Base-by-base conservation (phyloP, 495 filamentous ascomycete genomes). In the Podospora conica region DNA sequence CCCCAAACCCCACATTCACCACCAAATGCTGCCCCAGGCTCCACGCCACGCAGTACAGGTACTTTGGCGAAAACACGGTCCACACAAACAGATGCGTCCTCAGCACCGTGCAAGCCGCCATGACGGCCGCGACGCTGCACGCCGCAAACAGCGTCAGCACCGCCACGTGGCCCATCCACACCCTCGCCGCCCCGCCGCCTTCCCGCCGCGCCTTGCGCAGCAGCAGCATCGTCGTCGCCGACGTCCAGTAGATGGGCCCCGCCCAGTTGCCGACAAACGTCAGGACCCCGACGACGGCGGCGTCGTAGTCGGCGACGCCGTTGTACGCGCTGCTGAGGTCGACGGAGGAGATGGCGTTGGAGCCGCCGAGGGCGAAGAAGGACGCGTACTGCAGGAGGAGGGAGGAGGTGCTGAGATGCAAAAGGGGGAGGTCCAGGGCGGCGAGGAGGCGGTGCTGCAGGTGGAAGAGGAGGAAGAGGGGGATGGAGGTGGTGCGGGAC, bases 21-120 rank as follows among this genome's bases (percentile, higher is more conserved):
- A 79, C 74, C 61, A 93, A 72, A 84, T 98, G 93, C 76, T 89
- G 88, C n/a, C 84, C 88, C 60, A 91, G 65, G 69, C 84, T 86
- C 96, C 96, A 99, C 21, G 88, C 92, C 78, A 96, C 87, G 59
- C 84, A 88, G 75, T 95, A 98, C 68, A 99, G 76, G 78, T 92
- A 99, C 77, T 98, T 99, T 4, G 96, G 96, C 60, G 89, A 93
- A 77, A 99, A 99, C 28, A 99, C 96, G 0, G 93, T 98, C 96
- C 96, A 99, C 63, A 99, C 91, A 77, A 99, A 99, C 67, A 99
- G 78, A 81, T 99, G 96, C 55, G 89, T 90, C 70, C 95, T 81
- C 72, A 98, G 72, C 11, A 83, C 78, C 65, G 91, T 91, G 74
- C 96, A 99, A 28, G 96, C 92, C 25, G 83, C 86, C 92, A 97